Conservation (phyloP, 208 protist genomes). For the Leptomonas seymouri region DNA sequence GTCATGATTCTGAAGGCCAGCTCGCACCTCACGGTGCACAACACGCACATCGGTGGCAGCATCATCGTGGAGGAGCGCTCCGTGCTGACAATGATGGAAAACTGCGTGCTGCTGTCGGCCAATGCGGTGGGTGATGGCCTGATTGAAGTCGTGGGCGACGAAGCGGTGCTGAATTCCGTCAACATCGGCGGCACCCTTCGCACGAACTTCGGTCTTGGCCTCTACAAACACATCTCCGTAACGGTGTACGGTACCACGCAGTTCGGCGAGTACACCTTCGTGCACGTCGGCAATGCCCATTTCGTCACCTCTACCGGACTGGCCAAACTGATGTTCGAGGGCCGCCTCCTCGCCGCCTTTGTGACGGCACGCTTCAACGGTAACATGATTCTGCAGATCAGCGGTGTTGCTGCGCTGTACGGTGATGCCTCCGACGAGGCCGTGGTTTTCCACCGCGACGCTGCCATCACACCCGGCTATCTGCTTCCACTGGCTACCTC, state of each 20-base stretch:
- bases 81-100: constrained; percentile 45
- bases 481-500: constrained; percentile 24
- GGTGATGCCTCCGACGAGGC: constrained; percentile 33
- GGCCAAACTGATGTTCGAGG: constrained; percentile 53
- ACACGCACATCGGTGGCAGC: constrained; percentile 40
- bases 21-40: constrained; percentile 40
- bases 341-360: constrained; percentile 41
- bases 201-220: constrained; percentile 27
- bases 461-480: constrained; percentile 1
- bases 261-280: constrained; percentile 47
- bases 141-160: constrained; percentile 45
- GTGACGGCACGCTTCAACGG: constrained; percentile 43
- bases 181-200: constrained; percentile 41
- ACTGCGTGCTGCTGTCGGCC: constrained; percentile 46
- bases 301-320: constrained; percentile 55
- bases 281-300: constrained; percentile 39
- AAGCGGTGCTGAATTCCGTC: constrained; percentile 60
- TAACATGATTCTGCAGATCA: constrained; percentile 55
- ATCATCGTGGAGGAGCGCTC: constrained; percentile 50
- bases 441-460: constrained; percentile 15
- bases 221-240: constrained; percentile 33
- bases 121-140: constrained; percentile 45
- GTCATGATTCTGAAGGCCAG: constrained; percentile 40
- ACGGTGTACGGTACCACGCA: constrained; percentile 53
- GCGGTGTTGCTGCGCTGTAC: constrained; percentile 44